phyloP scores from a whole-genome alignment of 2,329 filamentous ascomycete species.

The Biscogniauxia marginata region DNA sequence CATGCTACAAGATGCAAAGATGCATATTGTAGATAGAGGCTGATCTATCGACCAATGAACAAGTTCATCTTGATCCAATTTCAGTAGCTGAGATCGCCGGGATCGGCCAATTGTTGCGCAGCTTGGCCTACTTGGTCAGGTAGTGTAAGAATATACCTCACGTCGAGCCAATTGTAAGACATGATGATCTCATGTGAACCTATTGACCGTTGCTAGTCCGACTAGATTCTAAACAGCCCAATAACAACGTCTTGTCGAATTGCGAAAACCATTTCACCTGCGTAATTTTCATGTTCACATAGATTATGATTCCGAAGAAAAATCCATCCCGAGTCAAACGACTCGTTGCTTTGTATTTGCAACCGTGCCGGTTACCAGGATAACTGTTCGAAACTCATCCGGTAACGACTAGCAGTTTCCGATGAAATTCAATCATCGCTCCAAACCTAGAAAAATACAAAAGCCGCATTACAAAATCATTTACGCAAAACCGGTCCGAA shows the following conservation, averaged over 20 bases:
- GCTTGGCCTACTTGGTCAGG: not conserved
- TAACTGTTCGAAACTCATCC: not conserved
- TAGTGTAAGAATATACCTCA: not conserved
- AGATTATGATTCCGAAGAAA: too few relatives aligned
- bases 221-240: too few relatives aligned
- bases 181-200: not conserved
- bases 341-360: not conserved
- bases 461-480: not conserved
- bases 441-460: not conserved
- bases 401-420: not conserved
- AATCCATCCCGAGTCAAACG: too few relatives aligned
- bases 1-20: too few relatives aligned
- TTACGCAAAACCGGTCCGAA: not conserved
- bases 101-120: not conserved
- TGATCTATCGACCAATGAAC: not conserved
- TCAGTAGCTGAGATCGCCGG: too few relatives aligned
- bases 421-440: not conserved
- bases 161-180: not conserved
- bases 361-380: not conserved
- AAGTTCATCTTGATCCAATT: not conserved
- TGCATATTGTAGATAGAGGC: not conserved
- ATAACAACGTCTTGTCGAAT: too few relatives aligned
- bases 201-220: not conserved
- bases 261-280: too few relatives aligned
- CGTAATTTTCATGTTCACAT: too few relatives aligned